Conservation (phyloP, 1,284 basidiomycete genomes). For the Malassezia psittaci region DNA sequence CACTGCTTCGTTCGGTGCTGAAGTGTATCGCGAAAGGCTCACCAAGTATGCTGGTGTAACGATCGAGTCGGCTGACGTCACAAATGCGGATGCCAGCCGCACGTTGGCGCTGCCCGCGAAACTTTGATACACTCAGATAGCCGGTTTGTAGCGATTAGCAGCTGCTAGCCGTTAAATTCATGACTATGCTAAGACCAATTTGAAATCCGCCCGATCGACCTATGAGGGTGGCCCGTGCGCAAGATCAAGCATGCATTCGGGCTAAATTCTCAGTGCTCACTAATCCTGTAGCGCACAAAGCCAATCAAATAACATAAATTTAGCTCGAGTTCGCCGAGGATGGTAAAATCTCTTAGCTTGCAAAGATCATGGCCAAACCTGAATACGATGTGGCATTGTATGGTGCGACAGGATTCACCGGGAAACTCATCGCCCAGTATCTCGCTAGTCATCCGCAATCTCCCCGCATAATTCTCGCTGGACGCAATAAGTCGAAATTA, state of each 20-base stretch:
- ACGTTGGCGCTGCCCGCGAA: too few species aligned
- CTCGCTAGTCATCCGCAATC: constrained; percentile 23
- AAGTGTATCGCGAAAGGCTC: constrained; percentile 60
- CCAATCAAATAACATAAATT: too few species aligned
- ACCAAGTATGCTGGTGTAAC: constrained; percentile 54
- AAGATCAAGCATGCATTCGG: too few species aligned
- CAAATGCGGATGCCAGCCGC: not conserved
- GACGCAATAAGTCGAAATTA: constrained; percentile 27
- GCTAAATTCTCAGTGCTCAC: too few species aligned
- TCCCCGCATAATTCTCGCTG: constrained; percentile 31
- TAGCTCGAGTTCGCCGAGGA: too few species aligned
- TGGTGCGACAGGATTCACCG: constrained; percentile 34
- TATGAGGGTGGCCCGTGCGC: too few species aligned
- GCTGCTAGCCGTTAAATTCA: too few species aligned
- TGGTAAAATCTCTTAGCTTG: not conserved
- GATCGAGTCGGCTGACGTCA: constrained; percentile 43
- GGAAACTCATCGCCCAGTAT: constrained; percentile 26
- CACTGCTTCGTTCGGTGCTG: constrained; percentile 65
- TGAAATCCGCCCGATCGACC: too few species aligned
- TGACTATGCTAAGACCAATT: too few species aligned
- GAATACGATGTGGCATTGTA: constrained; percentile 1
- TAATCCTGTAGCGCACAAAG: not conserved
- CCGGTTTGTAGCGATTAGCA: too few species aligned
- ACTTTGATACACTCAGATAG: too few species aligned
- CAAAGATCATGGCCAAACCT: not conserved